phyloP scores from a whole-genome alignment of 805 yeast species.

The Saccharomycopsis javanensis region DNA sequence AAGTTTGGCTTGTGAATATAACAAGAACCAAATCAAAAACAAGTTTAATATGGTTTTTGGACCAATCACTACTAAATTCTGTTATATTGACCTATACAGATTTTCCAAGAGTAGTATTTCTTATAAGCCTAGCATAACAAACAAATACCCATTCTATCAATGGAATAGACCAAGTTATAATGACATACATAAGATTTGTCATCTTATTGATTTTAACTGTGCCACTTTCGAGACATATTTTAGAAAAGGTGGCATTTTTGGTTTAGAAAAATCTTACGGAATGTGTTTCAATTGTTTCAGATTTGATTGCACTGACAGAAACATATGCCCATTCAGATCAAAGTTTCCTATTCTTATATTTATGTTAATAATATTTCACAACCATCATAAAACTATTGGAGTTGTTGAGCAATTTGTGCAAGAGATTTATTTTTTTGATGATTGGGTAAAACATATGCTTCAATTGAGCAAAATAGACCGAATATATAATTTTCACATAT shows the following conservation, averaged over 20 bases:
- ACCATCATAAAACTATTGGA: background rate
- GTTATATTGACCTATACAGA: background rate
- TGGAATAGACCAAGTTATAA: background rate
- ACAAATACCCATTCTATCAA: background rate
- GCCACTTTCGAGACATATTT: background rate
- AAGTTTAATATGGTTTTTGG: background rate
- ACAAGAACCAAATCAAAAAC: background rate
- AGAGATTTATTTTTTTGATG: background rate
- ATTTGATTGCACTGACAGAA: background rate
- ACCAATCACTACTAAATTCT: background rate
- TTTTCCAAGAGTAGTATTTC: background rate
- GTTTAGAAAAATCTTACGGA: background rate
- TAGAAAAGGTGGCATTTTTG: background rate
- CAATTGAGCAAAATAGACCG: background rate
- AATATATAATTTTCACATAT: background rate
- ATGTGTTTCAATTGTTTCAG: background rate
- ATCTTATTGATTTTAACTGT: background rate
- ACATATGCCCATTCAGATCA: background rate
- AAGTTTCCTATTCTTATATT: background rate
- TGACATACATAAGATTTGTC: background rate
- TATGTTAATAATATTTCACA: background rate
- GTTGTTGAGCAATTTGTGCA: background rate
- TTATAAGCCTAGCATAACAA: background rate
- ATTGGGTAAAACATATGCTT: background rate
- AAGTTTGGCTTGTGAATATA: background rate